A percentile compares a stretch with the other conserved stretches of the same genome.
Evolutionary conservation across 2,329 filamentous ascomycete genomes (phyloP).

Genomic region (Ramichloridium luteum): DNA sequence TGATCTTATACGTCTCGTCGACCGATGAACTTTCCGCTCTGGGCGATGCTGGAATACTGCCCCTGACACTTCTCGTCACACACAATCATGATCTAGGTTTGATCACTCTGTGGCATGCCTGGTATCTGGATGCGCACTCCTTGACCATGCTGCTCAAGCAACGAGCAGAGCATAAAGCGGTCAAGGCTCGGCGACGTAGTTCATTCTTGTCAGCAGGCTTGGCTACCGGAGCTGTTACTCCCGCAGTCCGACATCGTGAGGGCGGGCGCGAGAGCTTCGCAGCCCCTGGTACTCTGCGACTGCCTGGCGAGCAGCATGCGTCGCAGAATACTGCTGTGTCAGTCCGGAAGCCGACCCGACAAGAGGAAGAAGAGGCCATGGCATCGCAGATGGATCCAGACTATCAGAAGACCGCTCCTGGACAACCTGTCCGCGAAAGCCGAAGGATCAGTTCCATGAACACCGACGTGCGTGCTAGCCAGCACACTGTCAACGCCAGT

Average conservation of each 20-base stretch:
- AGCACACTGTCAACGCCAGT: conserved; percentile 29
- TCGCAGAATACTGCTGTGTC: conserved; percentile 12
- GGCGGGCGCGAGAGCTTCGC: conserved; percentile 69
- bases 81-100: conserved; percentile 62
- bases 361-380: conserved; percentile 35
- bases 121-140: conserved; percentile 59
- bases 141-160: conserved; percentile 32
- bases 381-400: conserved; percentile 39
- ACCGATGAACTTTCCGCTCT: conserved; percentile 41
- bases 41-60: conserved; percentile 29
- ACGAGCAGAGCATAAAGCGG: conserved; percentile 26
- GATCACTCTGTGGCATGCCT: conserved; percentile 75
- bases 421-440: conserved; percentile 43
- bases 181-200: conserved; percentile 49
- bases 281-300: conserved; percentile 24
- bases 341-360: conserved; percentile 18
- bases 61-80: conserved; percentile 65
- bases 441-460: conserved; percentile 84
- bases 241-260: conserved; percentile 48
- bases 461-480: conserved; percentile 35
- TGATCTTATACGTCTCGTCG: conserved; percentile 70
- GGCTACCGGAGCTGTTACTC: conserved; percentile 62
- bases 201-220: conserved; percentile 47
- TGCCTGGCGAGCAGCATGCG: conserved; percentile 12
- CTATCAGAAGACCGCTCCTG: conserved; percentile 29